phyloP scores from a whole-genome alignment of 2,329 filamentous ascomycete species.

The Cordyceps cateniannulata region DNA sequence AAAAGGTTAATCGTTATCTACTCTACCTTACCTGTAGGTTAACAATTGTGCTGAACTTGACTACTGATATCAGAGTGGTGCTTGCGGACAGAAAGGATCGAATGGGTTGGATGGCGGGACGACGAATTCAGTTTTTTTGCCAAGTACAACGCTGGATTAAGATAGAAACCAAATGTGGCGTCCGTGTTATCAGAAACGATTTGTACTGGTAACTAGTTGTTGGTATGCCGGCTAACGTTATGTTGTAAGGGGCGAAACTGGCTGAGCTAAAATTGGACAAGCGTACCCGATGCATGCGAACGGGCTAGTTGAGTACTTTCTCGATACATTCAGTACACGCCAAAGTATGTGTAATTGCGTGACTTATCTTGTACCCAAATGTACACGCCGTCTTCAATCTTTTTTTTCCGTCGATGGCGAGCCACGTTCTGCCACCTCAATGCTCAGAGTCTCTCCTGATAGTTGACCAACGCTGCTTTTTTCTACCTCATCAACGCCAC shows the following conservation, averaged over 20 bases:
- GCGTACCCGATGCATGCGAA: background rate
- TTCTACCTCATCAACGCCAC: slow-evolving; percentile 2
- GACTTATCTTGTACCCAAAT: background rate
- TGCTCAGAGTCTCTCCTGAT: background rate
- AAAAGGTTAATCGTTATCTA: background rate
- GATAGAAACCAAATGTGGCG: no score
- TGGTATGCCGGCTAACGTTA: background rate
- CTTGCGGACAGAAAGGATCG: no score
- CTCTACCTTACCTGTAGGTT: no score
- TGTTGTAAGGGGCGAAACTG: background rate
- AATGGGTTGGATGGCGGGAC: background rate
- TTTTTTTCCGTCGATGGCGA: slow-evolving; percentile 6
- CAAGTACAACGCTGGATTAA: no score
- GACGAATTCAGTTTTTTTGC: background rate
- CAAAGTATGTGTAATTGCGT: background rate
- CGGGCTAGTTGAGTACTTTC: background rate
- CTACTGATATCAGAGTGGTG: background rate
- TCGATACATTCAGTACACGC: background rate
- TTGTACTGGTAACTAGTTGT: no score
- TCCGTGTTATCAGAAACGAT: background rate
- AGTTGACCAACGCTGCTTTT: background rate
- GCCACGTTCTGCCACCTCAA: slow-evolving; percentile 3
- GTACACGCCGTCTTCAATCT: background rate
- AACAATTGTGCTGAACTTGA: no score
- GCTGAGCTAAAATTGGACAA: slow-evolving; percentile 8